A percentile compares a stretch with the other conserved stretches of the same genome.
phyloP scores from a whole-genome alignment of 306 rosid genomes.

The Fragaria nilgerrensis region DNA sequence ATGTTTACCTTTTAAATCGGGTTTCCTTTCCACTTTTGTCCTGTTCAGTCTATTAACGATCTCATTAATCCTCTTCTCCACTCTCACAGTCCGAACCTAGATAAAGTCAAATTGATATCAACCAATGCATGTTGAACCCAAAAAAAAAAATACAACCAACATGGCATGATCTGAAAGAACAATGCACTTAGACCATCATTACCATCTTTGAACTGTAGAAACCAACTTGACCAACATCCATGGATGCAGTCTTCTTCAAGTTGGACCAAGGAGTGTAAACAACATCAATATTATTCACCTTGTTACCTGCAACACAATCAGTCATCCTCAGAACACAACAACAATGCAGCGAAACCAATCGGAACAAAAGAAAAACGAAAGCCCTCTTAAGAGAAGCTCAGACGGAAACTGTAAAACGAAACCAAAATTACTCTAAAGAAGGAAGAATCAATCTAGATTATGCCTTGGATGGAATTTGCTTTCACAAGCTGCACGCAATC shows the following conservation, averaged over 20 bases:
- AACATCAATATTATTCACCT: conserved; percentile 87
- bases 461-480: conserved; percentile 98
- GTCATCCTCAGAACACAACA: conserved; percentile 6
- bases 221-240: conserved; percentile 99
- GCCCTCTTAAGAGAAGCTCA: background rate
- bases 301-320: conserved; percentile 63
- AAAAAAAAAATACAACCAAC: conserved; percentile 5
- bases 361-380: background rate
- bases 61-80: conserved; percentile 91
- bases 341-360: background rate
- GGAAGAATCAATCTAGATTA: conserved; percentile 18
- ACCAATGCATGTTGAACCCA: conserved; percentile 22
- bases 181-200: conserved; percentile 10
- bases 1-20: conserved; percentile 86
- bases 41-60: conserved; percentile 81
- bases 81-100: conserved; percentile 87
- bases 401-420: background rate
- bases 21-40: conserved; percentile 87
- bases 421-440: conserved; percentile 18
- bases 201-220: conserved; percentile 82
- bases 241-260: conserved; percentile 93
- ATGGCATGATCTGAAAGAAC: background rate
- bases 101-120: conserved; percentile 23
- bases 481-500: conserved; percentile 97
- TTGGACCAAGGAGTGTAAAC: conserved; percentile 98